Base-by-base conservation (phyloP, 345 rosid genomes). In the Triadica sebifera region DNA sequence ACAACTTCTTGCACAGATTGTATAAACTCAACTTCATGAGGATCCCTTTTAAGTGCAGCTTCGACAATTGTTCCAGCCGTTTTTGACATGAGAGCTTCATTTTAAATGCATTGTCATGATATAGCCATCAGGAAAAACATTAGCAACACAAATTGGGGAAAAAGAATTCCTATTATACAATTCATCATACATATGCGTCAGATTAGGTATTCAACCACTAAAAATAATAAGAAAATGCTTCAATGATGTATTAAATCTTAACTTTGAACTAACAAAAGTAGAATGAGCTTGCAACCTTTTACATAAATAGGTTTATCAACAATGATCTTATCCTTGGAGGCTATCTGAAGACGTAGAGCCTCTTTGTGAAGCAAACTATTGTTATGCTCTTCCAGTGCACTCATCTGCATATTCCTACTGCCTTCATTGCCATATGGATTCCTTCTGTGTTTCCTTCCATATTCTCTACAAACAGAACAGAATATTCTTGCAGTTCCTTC, bases 391-490 rank as follows among this genome's bases (percentile, higher is more conserved):
- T 95, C 98, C 70, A 95, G 74, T 34, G 99, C 99, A 86, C 99
- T 95, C 98, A 95, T 95, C 87, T 95, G 98, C 99, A 95, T 95
- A 74, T 95, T 95, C 79, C 93, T 86, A 84, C 99, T 95, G 69
- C 99, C 99, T 85, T 95, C 99, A 74, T 95, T 95, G 62, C 99
- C 99, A 65, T 93, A 95, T 46, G 99, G 98, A 79, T 95, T 95
- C 77, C 99, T 85, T 75, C 98, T 85, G 78, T 95, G 99, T 80
- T 95, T 95, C 73, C 99, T 87, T 74, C 97, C 99, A 82, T 90
- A 95, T 74, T 95, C 99, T 84, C 93, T 88, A 77, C 99, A 95
- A 62, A 95, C 87, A 64, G 99, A 93, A 76, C 99, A 95, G 80
- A 95, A 95, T 79, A 95, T 95, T 87, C 98, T 89, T 0, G 98